Evolutionary conservation across 2,329 filamentous ascomycete species (phyloP).

Genomic region (Diaporthe ilicicola): DNA sequence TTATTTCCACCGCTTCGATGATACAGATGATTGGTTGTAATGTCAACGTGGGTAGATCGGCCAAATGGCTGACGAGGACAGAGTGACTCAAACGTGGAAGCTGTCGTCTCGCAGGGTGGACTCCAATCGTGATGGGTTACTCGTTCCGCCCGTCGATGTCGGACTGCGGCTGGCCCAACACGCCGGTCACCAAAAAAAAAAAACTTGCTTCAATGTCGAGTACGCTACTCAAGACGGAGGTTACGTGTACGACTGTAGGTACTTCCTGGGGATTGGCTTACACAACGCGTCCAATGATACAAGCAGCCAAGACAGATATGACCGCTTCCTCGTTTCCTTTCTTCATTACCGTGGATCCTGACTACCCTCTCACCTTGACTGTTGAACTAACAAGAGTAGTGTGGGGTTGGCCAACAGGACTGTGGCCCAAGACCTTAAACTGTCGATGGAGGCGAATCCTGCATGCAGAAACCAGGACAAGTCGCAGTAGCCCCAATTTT

Average conservation of each 20-base stretch:
- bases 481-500: not conserved
- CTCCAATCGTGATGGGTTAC: not conserved
- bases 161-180: not conserved
- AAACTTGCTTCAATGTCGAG: not conserved
- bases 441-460: not conserved
- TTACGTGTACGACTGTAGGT: not conserved
- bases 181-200: not conserved
- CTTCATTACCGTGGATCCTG: not conserved
- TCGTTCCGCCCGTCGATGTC: not conserved
- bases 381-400: not conserved
- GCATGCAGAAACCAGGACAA: not conserved
- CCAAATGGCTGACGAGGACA: not conserved
- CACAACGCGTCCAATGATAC: not conserved
- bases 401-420: not conserved
- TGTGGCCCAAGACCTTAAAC: not conserved
- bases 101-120: not conserved
- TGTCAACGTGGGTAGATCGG: not conserved
- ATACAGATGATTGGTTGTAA: conserved; percentile 6
- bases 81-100: not conserved
- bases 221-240: not conserved
- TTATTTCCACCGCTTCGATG: not conserved
- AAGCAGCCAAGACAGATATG: not conserved
- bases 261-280: not conserved
- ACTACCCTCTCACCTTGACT: not conserved
- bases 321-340: not conserved